Conservation (phyloP, 352 stramenopile species). For the Globisporangium radiosum region DNA sequence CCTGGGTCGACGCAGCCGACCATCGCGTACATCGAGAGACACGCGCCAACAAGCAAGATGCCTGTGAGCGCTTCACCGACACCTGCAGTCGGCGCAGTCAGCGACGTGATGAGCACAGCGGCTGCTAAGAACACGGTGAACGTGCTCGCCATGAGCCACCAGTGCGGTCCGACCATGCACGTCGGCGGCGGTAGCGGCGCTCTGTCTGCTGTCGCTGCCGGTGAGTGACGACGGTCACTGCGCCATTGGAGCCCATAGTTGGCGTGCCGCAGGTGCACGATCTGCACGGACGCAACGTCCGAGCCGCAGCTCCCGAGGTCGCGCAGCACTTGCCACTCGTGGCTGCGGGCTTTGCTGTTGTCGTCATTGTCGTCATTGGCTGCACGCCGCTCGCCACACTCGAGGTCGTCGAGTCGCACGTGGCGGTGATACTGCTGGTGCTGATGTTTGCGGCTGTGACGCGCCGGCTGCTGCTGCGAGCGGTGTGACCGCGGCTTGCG, state of each 20-base stretch:
- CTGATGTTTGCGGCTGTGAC: not conserved
- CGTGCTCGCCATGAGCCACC: constrained; percentile 63
- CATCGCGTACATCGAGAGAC: constrained; percentile 63
- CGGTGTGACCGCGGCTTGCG: constrained; percentile 6
- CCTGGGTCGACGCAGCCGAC: constrained; percentile 67
- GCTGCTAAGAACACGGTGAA: constrained; percentile 46
- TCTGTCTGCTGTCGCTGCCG: not conserved
- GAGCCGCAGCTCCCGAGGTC: constrained; percentile 3
- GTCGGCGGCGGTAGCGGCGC: constrained; percentile 13
- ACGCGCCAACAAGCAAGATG: constrained; percentile 47
- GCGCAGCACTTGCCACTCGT: constrained; percentile 16
- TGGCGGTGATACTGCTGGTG: constrained; percentile 1
- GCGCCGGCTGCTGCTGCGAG: not conserved
- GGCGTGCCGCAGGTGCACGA: constrained; percentile 47
- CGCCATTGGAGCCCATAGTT: constrained; percentile 53
- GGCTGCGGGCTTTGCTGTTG: not conserved
- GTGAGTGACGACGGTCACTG: no score
- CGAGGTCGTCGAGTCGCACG: constrained; percentile 1
- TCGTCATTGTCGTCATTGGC: not conserved
- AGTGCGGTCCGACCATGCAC: constrained; percentile 72
- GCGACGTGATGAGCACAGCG: constrained; percentile 34
- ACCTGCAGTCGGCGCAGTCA: constrained; percentile 40
- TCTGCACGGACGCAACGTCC: constrained; percentile 19
- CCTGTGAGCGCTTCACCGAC: constrained; percentile 36
- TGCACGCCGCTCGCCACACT: not conserved